phyloP scores from a whole-genome alignment of 2,329 filamentous ascomycete species.

The Exophiala phaeomuriformis region DNA sequence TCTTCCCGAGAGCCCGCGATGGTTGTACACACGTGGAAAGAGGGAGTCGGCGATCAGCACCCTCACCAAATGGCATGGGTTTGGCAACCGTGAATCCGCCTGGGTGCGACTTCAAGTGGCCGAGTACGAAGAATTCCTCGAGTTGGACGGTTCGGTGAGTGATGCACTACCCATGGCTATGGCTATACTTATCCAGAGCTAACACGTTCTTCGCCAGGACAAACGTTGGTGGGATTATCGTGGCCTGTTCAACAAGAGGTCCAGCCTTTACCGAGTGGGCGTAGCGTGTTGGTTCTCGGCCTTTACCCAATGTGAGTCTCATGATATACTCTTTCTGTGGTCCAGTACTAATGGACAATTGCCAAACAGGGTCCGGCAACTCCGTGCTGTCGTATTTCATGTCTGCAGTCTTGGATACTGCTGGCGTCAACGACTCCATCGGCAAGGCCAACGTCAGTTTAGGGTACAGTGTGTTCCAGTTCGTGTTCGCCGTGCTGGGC shows the following conservation, averaged over 20 bases:
- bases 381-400: conserved; percentile 49
- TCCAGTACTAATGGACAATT: background rate
- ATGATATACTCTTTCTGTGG: conserved; percentile 14
- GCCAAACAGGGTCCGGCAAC: conserved; percentile 27
- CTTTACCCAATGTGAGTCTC: conserved; percentile 36
- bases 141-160: conserved; percentile 40
- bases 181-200: background rate
- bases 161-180: conserved; percentile 29
- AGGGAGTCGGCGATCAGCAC: conserved; percentile 51
- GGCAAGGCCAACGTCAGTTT: conserved; percentile 49
- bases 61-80: conserved; percentile 54
- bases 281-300: conserved; percentile 45
- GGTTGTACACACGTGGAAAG: conserved; percentile 54
- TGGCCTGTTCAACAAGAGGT: conserved; percentile 43
- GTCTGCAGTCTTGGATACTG: conserved; percentile 45
- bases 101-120: conserved; percentile 31
- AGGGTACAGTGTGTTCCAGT: conserved; percentile 49
- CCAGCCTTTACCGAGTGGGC: conserved; percentile 46
- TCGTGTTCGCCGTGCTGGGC: conserved; percentile 49
- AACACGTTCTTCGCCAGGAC: conserved; percentile 7
- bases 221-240: conserved; percentile 48
- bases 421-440: conserved; percentile 45
- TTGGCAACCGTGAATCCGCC: conserved; percentile 35
- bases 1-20: conserved; percentile 56
- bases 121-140: conserved; percentile 33